phyloP scores from a whole-genome alignment of 371 early-diverging fungal genomes.

The Mortierella sp. region DNA sequence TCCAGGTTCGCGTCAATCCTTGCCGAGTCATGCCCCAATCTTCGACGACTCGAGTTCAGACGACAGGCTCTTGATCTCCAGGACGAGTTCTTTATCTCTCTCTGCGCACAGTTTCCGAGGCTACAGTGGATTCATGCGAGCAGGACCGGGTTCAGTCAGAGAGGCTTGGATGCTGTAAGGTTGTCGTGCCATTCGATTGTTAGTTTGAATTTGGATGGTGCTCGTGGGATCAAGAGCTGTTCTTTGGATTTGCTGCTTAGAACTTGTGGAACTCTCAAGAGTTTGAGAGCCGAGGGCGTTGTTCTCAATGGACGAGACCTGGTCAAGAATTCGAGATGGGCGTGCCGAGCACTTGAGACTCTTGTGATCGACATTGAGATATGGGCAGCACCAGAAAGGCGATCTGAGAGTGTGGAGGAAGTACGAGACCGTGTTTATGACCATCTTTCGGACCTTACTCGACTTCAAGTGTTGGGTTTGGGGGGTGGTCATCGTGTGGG shows the following conservation, averaged over 20 bases:
- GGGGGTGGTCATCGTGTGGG: constrained; percentile 51
- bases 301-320: constrained; percentile 51
- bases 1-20: constrained; percentile 38
- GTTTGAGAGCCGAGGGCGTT: constrained; percentile 34
- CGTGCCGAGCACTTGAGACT: constrained; percentile 30
- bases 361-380: constrained; percentile 45
- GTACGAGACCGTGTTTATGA: constrained; percentile 29
- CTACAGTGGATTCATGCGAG: constrained; percentile 47
- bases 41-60: constrained; percentile 36
- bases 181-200: constrained; percentile 33
- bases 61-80: constrained; percentile 46
- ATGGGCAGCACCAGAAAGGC: constrained; percentile 10
- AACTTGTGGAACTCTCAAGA: constrained; percentile 24
- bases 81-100: constrained; percentile 45
- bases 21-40: constrained; percentile 30
- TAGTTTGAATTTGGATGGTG: constrained; percentile 44
- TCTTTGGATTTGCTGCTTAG: constrained; percentile 21
- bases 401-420: background rate
- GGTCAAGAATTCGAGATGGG: constrained; percentile 23
- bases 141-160: constrained; percentile 45
- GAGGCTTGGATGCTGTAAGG: constrained; percentile 26
- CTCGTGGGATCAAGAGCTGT: constrained; percentile 42
- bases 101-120: constrained; percentile 30
- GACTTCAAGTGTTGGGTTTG: constrained; percentile 35
- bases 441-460: constrained; percentile 28